A percentile compares a stretch with the other conserved stretches of the same genome.
These are phyloP conservation scores for Drechslera avenae DNA, from an alignment of 2,329 filamentous ascomycete species.

Conservation along the genomic window DNA sequence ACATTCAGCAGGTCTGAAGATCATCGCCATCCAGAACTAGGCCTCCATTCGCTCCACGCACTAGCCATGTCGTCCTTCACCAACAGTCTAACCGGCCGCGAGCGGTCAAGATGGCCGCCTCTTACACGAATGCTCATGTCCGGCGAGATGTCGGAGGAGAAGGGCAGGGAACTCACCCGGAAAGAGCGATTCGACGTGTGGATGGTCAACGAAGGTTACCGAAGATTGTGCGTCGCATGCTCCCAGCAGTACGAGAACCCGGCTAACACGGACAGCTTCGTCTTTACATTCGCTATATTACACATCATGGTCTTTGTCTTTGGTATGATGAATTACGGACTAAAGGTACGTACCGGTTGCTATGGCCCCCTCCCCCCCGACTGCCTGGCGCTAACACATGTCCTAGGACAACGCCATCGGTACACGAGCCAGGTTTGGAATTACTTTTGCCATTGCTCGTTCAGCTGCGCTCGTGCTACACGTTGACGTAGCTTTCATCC, in stretches of 20 bases:
- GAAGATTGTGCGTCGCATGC: constrained; percentile 68
- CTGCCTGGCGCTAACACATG: constrained; percentile 14
- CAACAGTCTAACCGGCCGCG: constrained; percentile 51
- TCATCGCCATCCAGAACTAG: constrained; percentile 34
- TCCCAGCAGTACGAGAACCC: background rate
- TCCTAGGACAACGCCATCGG: constrained; percentile 65
- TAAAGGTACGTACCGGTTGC: constrained; percentile 59
- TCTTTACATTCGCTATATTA: constrained; percentile 73
- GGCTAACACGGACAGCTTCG: constrained; percentile 63
- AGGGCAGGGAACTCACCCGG: constrained; percentile 68
- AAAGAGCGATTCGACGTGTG: constrained; percentile 79
- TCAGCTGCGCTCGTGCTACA: constrained; percentile 77
- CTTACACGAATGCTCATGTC: constrained; percentile 82
- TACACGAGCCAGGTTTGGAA: constrained; percentile 71
- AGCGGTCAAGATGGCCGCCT: constrained; percentile 81
- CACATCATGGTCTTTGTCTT: constrained; percentile 81
- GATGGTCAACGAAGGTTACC: constrained; percentile 89
- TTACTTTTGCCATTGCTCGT: constrained; percentile 77
- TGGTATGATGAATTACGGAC: constrained; percentile 76
- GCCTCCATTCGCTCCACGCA: constrained; percentile 15
- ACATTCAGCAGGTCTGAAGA: constrained; percentile 51
- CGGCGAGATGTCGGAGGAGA: constrained; percentile 78
- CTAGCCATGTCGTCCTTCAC: constrained; percentile 44
- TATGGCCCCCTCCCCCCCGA: background rate
- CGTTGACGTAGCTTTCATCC: constrained; percentile 78